Base-by-base conservation (phyloP, 768 basidiomycete species). In the Arthromyces matolae region DNA sequence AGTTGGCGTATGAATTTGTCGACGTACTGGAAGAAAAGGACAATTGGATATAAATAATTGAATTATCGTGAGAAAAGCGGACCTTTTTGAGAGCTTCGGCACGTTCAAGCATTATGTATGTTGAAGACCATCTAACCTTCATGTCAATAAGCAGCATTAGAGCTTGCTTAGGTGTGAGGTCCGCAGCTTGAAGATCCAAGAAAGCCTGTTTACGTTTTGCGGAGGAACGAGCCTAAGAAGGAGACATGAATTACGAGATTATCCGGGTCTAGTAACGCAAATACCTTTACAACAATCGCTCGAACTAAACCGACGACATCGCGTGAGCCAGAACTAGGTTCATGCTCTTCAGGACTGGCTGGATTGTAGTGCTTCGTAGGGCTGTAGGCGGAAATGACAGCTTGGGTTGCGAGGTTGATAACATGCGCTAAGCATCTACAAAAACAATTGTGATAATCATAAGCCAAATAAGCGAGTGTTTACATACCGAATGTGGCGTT, bases 111-210 rank as follows among this genome's bases (percentile, higher is more conserved):
- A 69, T 67, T 9, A 60, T 38, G 44, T 56, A 67, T 0, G 60
- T 67, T 1, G 64, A 68, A 0, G 60, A 69, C 66, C 69, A 70
- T 6, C 58, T 40, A 6, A 67, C 60, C 5, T 48, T 51, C 65
- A 66, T 66, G 45, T 68, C 61, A 14, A 66, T 37, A 6, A 66
- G 29, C 1, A 67, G 56, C 9, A 53, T 40, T 1, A 41, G 27
- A 14, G 55, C 45, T 22, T 38, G 19, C 22, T 31, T 23, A 28
- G 23, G 8, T n/a, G 14, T 28, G 51, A 31, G n/a, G 24, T 34
- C 34, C n/a, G 14, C 25, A 25, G 12, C 19, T 16, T 34, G 42
- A 14, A 34, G 32, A 39, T 64, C 64, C 8, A 65, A 42, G 47
- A 60, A 64, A 0, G 57, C 31, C 28, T 59, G 53, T 44, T 66